Evolutionary conservation across 805 yeast species (phyloP).

Genomic region (Jamesozyma gamospora): DNA sequence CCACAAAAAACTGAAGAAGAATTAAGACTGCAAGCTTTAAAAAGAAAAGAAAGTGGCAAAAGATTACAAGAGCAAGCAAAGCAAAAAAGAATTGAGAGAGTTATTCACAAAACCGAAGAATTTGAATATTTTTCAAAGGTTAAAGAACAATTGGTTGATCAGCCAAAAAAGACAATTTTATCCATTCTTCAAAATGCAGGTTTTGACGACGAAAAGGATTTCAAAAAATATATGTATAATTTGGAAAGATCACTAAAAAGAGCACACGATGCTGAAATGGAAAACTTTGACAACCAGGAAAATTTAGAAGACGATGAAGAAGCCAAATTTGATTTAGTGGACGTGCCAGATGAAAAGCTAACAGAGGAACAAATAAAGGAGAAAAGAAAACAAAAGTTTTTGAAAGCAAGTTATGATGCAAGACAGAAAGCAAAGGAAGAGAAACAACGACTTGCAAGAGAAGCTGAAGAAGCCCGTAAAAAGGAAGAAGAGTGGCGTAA

Average conservation of each 20-base stretch:
- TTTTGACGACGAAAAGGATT: conserved; percentile 64
- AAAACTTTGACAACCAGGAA: conserved; percentile 44
- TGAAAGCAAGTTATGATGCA: conserved; percentile 85
- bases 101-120: conserved; percentile 73
- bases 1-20: conserved; percentile 80
- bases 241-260: conserved; percentile 61
- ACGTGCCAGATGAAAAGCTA: conserved; percentile 75
- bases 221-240: conserved; percentile 52
- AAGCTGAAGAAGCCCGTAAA: conserved; percentile 46
- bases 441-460: conserved; percentile 54
- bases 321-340: conserved; percentile 58
- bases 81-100: conserved; percentile 67
- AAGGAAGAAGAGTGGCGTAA: conserved; percentile 74
- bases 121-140: conserved; percentile 57
- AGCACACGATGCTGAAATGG: conserved; percentile 56
- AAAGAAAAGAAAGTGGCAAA: conserved; percentile 75
- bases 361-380: conserved; percentile 74
- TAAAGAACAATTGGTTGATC: conserved; percentile 39
- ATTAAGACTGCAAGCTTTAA: conserved; percentile 61
- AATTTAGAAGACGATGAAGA: conserved; percentile 34
- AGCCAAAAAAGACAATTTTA: conserved; percentile 45
- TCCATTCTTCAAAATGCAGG: conserved; percentile 59
- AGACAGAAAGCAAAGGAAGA: conserved; percentile 73
- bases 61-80: conserved; percentile 90
- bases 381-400: conserved; percentile 70